A percentile compares a stretch with the other conserved stretches of the same genome.
phyloP scores from a whole-genome alignment of 2,329 filamentous ascomycete genomes.

The Colletotrichum higginsianum region DNA sequence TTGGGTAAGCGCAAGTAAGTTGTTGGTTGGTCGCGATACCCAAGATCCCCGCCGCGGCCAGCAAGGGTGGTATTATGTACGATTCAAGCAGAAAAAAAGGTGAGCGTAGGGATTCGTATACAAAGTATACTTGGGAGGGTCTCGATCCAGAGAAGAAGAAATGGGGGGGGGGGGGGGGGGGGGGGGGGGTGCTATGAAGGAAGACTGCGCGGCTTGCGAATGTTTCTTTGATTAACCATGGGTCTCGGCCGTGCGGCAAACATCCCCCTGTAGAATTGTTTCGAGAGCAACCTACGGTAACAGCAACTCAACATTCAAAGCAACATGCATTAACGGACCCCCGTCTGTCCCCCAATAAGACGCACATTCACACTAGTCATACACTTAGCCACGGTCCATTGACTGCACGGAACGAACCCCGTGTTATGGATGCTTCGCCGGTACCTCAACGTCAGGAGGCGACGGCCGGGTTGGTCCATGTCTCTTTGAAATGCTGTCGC shows the following conservation, averaged over 20 bases:
- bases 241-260: neutral
- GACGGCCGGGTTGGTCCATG: neutral
- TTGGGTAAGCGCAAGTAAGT: conserved; percentile 46
- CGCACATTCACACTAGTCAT: neutral
- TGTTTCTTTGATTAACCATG: neutral
- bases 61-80: neutral
- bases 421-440: neutral
- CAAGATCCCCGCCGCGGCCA: conserved; percentile 7
- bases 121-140: neutral
- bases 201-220: neutral
- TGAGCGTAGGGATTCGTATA: neutral
- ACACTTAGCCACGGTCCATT: neutral
- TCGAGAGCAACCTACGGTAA: neutral
- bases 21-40: conserved; percentile 13
- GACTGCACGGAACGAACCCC: neutral
- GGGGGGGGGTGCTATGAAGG: neutral
- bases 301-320: neutral
- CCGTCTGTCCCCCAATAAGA: neutral
- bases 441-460: neutral
- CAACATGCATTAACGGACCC: neutral
- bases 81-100: neutral
- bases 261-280: neutral
- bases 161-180: neutral
- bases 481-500: neutral
- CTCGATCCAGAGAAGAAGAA: neutral